Evolutionary conservation across 1,284 basidiomycete species (phyloP).

Genomic region (Earliella scabrosa): DNA sequence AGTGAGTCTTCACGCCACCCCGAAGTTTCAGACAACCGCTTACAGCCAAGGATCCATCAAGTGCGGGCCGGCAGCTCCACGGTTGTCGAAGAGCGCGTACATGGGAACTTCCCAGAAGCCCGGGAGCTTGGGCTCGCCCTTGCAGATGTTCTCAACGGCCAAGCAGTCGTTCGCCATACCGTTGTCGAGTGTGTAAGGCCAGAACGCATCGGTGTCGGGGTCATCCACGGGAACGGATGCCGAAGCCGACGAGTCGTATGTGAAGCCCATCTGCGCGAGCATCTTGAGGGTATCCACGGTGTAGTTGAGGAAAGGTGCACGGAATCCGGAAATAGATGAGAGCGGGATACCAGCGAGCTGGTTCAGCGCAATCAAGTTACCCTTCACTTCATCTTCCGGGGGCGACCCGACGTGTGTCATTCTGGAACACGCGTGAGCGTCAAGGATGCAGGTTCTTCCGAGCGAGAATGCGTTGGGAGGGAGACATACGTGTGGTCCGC

Average conservation of each 20-base stretch:
- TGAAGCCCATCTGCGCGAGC: constrained; percentile 63
- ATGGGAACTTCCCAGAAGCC: constrained; percentile 86
- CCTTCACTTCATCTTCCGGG: constrained; percentile 69
- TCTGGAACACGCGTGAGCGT: constrained; percentile 38
- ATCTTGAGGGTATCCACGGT: constrained; percentile 62
- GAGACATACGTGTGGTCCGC: constrained; percentile 79
- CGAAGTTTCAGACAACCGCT: too few relatives aligned
- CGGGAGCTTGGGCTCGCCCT: constrained; percentile 73
- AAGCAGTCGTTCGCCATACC: constrained; percentile 84
- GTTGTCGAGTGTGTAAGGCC: constrained; percentile 76
- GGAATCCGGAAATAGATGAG: constrained; percentile 73
- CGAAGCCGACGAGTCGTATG: constrained; percentile 73
- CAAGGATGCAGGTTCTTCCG: too few relatives aligned
- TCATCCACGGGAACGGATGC: constrained; percentile 74
- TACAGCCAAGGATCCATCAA: constrained; percentile 88
- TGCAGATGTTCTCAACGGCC: constrained; percentile 58
- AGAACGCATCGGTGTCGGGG: constrained; percentile 72
- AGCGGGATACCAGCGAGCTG: constrained; percentile 81
- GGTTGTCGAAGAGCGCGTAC: constrained; percentile 75
- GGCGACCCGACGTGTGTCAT: constrained; percentile 84
- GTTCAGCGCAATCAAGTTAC: constrained; percentile 82
- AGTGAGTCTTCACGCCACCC: too few relatives aligned
- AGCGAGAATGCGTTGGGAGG: neutral
- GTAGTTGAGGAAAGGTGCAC: constrained; percentile 81
- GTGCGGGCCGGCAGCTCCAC: constrained; percentile 61